phyloP scores from a whole-genome alignment of 306 rosid genomes.

The Abrus precatorius region DNA sequence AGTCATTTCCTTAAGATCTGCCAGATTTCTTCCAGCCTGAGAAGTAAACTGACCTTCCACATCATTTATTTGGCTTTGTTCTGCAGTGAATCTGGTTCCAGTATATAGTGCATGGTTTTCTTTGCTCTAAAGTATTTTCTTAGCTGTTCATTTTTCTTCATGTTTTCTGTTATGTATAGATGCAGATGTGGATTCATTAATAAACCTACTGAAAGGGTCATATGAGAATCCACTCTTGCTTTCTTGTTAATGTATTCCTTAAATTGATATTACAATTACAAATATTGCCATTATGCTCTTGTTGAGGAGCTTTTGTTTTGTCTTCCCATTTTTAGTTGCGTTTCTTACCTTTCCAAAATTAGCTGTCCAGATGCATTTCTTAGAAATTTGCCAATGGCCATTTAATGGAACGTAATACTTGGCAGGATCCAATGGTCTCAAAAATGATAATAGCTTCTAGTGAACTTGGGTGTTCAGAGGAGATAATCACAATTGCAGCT shows the following conservation, averaged over 20 bases:
- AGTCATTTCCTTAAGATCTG: conserved; percentile 5
- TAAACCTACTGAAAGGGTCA: conserved; percentile 6
- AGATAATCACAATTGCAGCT: conserved; percentile 89
- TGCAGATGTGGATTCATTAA: conserved; percentile 13
- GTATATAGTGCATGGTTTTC: conserved; percentile 18
- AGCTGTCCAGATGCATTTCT: conserved; percentile 31
- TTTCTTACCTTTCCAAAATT: conserved; percentile 21
- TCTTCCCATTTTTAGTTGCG: not conserved
- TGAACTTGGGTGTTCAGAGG: conserved; percentile 90
- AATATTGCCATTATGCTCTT: not conserved
- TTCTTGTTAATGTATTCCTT: conserved; percentile 22
- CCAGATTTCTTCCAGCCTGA: conserved; percentile 3
- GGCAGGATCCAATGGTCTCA: conserved; percentile 94
- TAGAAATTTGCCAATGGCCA: conserved; percentile 16
- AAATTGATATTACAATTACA: not conserved
- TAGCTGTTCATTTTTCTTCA: conserved; percentile 6
- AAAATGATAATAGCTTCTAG: conserved; percentile 91
- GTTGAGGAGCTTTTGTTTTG: conserved; percentile 17
- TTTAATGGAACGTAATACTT: conserved; percentile 31
- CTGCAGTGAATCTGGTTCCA: conserved; percentile 24
- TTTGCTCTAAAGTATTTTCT: conserved; percentile 20
- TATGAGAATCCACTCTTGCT: conserved; percentile 11
- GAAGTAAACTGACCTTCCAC: not conserved
- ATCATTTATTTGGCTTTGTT: not conserved
- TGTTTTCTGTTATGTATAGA: conserved; percentile 21